These are phyloP conservation scores for Diaporthe destruens DNA, from an alignment of 2,329 filamentous ascomycete species.

Conservation along the genomic window DNA sequence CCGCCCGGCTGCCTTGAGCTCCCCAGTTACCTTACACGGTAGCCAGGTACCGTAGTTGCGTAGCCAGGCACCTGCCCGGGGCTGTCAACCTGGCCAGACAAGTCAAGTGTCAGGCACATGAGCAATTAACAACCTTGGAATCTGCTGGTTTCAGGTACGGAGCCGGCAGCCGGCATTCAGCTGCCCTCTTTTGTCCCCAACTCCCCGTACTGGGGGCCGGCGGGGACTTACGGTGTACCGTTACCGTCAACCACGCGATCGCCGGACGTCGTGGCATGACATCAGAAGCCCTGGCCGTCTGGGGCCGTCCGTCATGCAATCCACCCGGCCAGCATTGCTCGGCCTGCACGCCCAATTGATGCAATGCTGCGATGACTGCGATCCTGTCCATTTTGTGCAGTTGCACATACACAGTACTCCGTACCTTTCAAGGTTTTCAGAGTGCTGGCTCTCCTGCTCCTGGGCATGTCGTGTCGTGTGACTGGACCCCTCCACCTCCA, in stretches of 20 bases:
- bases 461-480: constrained; percentile 21
- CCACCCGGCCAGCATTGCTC: constrained; percentile 13
- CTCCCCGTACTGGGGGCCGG: background rate
- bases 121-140: constrained; percentile 1
- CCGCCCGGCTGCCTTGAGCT: background rate
- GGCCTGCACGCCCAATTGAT: background rate
- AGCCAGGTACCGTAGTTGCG: no score
- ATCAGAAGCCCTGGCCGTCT: constrained; percentile 11
- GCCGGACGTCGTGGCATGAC: constrained; percentile 12
- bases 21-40: background rate
- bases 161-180: constrained; percentile 24
- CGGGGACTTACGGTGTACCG: constrained; percentile 19
- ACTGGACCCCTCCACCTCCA: background rate
- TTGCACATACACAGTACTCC: background rate
- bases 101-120: constrained; percentile 16
- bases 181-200: background rate
- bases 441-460: background rate
- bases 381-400: background rate
- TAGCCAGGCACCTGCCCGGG: no score
- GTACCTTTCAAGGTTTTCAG: background rate
- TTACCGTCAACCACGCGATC: constrained; percentile 27
- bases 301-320: constrained; percentile 6
- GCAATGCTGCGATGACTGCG: background rate
- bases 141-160: constrained; percentile 24
- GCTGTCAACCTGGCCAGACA: background rate